Evolutionary conservation across 148 eudicot species (phyloP).

Genomic region (Chenopodium suecicum): DNA sequence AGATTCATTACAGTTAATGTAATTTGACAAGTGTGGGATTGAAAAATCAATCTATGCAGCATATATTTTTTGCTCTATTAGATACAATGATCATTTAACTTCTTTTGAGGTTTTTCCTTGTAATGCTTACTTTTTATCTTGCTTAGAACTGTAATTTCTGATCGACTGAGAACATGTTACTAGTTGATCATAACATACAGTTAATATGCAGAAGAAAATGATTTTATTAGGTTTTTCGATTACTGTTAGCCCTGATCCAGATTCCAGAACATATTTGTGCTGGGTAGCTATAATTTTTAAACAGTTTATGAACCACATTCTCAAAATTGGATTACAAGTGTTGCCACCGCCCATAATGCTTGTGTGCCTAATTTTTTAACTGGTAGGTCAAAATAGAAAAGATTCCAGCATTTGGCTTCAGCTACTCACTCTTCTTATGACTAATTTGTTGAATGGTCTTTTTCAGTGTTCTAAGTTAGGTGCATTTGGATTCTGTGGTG

Average conservation of each 20-base stretch:
- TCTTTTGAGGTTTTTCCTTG: background rate
- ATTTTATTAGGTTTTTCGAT: background rate
- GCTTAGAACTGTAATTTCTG: background rate
- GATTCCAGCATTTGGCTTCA: constrained; percentile 1
- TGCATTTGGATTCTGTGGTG: background rate
- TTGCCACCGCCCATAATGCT: background rate
- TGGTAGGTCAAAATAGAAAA: constrained; percentile 8
- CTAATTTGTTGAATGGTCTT: constrained; percentile 6
- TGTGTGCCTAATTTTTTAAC: constrained; percentile 13
- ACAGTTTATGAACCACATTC: background rate
- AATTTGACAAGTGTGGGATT: background rate
- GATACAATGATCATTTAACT: background rate
- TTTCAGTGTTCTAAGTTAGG: constrained; percentile 9
- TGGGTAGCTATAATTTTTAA: background rate
- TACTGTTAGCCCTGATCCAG: background rate
- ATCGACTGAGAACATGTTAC: constrained; percentile 1
- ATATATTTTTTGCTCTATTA: background rate
- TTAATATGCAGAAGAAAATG: background rate
- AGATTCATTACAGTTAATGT: background rate
- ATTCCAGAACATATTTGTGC: background rate
- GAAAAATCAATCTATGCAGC: background rate
- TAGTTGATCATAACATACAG: constrained; percentile 4
- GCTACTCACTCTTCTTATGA: background rate
- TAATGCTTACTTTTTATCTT: background rate
- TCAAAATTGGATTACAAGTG: background rate